Conservation (phyloP, 805 yeast species). For the Monosporozyma servazzii region DNA sequence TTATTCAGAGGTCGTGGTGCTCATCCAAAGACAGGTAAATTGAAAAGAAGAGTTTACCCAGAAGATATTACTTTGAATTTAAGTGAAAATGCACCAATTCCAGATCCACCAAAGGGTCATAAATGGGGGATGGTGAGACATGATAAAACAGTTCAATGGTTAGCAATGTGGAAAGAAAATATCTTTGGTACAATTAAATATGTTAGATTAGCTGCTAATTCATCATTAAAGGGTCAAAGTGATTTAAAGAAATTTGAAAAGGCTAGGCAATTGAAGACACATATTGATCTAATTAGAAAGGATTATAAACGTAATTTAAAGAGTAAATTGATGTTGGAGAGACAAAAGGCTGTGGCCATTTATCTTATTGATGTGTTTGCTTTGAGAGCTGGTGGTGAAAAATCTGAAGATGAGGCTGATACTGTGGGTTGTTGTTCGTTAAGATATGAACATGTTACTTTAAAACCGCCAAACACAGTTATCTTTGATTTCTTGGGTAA, state of each 20-base stretch:
- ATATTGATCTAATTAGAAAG: conserved; percentile 60
- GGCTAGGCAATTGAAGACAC: conserved; percentile 72
- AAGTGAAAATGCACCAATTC: conserved; percentile 61
- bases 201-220: conserved; percentile 83
- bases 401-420: conserved; percentile 94
- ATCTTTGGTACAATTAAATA: conserved; percentile 76
- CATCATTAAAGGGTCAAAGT: conserved; percentile 83
- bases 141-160: conserved; percentile 88
- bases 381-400: conserved; percentile 96
- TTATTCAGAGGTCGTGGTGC: conserved; percentile 94
- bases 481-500: conserved; percentile 91
- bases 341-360: conserved; percentile 91
- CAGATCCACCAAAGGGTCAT: conserved; percentile 81
- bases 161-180: conserved; percentile 96
- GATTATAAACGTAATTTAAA: conserved; percentile 67
- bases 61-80: conserved; percentile 83
- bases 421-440: conserved; percentile 97
- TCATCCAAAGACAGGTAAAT: conserved; percentile 90
- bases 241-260: conserved; percentile 90
- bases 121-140: conserved; percentile 83
- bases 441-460: conserved; percentile 78
- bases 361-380: conserved; percentile 89
- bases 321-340: conserved; percentile 66
- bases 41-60: conserved; percentile 78
- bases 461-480: conserved; percentile 78